phyloP scores from a whole-genome alignment of 2,329 filamentous ascomycete genomes.

The Xylaria sp. region DNA sequence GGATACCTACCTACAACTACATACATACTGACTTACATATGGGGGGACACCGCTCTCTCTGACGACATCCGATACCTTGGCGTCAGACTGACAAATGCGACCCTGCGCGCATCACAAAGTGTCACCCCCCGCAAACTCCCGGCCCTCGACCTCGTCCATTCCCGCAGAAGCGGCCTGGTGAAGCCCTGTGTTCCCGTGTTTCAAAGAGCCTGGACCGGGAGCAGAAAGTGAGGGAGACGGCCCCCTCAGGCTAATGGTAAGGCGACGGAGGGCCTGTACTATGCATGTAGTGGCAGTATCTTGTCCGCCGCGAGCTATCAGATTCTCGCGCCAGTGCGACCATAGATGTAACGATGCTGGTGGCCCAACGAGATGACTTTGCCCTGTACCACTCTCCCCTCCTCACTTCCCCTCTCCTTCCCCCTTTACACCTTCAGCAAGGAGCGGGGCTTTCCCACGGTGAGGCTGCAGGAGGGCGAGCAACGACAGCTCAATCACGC shows the following conservation, averaged over 20 bases:
- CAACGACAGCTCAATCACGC: too few relatives aligned
- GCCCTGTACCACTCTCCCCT: too few relatives aligned
- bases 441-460: not conserved
- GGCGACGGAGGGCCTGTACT: too few relatives aligned
- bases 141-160: conserved; percentile 4
- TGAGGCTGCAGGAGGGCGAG: not conserved
- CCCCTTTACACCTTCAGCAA: not conserved
- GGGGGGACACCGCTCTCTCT: not conserved
- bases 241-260: not conserved
- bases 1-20: too few relatives aligned
- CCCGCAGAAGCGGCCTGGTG: not conserved
- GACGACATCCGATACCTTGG: not conserved
- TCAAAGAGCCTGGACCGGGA: not conserved
- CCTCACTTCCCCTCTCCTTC: too few relatives aligned
- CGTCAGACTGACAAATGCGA: conserved; percentile 16
- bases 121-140: conserved; percentile 14
- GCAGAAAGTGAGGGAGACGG: not conserved
- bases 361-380: too few relatives aligned
- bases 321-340: not conserved
- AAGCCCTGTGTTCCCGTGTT: not conserved
- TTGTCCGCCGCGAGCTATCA: not conserved
- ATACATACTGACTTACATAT: not conserved
- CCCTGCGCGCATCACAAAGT: conserved; percentile 10
- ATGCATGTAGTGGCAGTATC: too few relatives aligned
- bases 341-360: not conserved